Evolutionary conservation across 805 yeast species (phyloP).

Genomic region (Tetrapisispora fleetii): DNA sequence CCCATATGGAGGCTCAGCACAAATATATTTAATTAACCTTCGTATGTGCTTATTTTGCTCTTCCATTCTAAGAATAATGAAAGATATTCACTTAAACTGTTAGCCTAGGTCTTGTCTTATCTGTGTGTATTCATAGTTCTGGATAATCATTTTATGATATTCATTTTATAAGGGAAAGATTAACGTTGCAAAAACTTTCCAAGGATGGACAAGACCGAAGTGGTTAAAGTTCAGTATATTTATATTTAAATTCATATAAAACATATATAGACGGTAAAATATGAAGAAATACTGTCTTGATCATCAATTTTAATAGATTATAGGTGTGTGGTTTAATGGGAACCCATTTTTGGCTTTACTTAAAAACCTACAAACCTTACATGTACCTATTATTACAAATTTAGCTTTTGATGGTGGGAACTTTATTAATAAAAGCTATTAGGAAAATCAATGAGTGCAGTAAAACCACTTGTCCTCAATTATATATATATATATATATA

Average conservation of each 20-base stretch:
- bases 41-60: not conserved
- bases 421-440: not conserved
- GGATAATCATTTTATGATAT: not conserved
- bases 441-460: not conserved
- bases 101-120: too few species aligned
- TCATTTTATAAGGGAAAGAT: too few species aligned
- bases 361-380: not conserved
- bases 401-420: not conserved
- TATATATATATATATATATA: too few species aligned
- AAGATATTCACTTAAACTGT: not conserved
- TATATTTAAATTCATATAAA: too few species aligned
- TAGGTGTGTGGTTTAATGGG: not conserved
- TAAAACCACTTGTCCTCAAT: too few species aligned
- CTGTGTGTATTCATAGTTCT: not conserved
- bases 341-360: too few species aligned
- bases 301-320: not conserved
- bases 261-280: too few species aligned
- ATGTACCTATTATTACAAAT: not conserved
- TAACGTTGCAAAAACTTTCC: too few species aligned
- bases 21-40: not conserved
- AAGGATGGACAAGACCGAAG: too few species aligned
- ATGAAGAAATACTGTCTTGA: too few species aligned
- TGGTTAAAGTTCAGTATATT: too few species aligned
- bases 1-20: not conserved
- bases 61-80: not conserved